Evolutionary conservation across 2,329 filamentous ascomycete species (phyloP).

Genomic region (Phaeosphaeria sp.): DNA sequence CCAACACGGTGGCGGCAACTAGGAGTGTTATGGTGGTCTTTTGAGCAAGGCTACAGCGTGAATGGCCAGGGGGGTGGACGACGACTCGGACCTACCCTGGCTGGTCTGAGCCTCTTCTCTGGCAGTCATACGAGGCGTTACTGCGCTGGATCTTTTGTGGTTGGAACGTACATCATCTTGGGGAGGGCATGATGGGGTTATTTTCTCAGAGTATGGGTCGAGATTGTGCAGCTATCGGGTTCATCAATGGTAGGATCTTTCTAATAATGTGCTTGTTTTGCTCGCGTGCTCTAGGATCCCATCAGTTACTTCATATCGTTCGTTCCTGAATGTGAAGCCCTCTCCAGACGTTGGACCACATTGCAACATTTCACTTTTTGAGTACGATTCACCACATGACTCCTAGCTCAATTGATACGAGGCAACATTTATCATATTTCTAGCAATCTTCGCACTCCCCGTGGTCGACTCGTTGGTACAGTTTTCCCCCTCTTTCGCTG

Average conservation of each 20-base stretch:
- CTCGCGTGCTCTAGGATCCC: constrained; percentile 5
- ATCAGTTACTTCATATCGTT: background rate
- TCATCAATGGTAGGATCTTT: constrained; percentile 42
- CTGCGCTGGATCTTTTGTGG: constrained; percentile 46
- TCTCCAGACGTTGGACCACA: background rate
- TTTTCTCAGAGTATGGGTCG: constrained; percentile 42
- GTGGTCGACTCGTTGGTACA: no score
- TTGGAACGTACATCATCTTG: constrained; percentile 49
- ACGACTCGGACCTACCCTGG: constrained; percentile 32
- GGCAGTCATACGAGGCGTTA: constrained; percentile 49
- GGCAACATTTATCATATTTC: no score
- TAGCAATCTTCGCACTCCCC: no score
- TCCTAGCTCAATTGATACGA: no score
- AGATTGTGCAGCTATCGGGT: constrained; percentile 38
- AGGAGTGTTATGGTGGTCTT: constrained; percentile 33
- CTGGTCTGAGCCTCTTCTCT: constrained; percentile 37
- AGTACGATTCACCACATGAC: no score
- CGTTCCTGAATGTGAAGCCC: background rate
- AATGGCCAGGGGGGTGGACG: constrained; percentile 36
- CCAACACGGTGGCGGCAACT: constrained; percentile 39
- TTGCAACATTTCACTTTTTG: background rate
- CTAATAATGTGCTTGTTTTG: constrained; percentile 39
- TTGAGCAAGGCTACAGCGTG: constrained; percentile 34
- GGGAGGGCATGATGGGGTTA: constrained; percentile 46
- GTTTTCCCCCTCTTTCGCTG: background rate